A percentile compares a stretch with the other conserved stretches of the same genome.
These are phyloP conservation scores for Zymoseptoria brevis DNA, from an alignment of 2,329 filamentous ascomycete species.

Conservation along the genomic window DNA sequence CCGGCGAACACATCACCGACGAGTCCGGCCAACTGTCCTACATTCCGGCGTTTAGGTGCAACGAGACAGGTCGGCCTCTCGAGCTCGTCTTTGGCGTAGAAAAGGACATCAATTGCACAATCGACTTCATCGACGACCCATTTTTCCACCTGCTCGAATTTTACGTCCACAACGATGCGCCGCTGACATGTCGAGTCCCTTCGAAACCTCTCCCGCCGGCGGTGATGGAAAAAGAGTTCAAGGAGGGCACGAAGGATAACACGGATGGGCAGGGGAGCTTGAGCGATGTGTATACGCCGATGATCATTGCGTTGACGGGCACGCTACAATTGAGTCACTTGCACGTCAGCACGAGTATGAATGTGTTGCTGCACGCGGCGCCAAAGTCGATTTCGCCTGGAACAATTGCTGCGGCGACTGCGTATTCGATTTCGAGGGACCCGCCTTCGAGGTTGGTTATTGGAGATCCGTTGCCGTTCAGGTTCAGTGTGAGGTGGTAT, in stretches of 20 bases:
- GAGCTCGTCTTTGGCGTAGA: conserved; percentile 81
- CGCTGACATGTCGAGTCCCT: conserved; percentile 82
- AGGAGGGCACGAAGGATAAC: conserved; percentile 27
- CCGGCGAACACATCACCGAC: conserved; percentile 81
- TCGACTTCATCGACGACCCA: conserved; percentile 65
- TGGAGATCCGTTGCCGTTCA: conserved; percentile 72
- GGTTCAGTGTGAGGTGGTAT: conserved; percentile 81
- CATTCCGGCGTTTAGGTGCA: conserved; percentile 82
- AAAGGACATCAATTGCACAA: conserved; percentile 73
- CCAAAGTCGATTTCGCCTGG: conserved; percentile 49
- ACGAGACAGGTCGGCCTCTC: conserved; percentile 75
- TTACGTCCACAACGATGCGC: conserved; percentile 95
- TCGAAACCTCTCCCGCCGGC: conserved; percentile 55
- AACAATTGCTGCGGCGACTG: conserved; percentile 77
- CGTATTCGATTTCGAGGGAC: conserved; percentile 65
- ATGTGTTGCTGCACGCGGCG: conserved; percentile 72
- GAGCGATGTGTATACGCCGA: conserved; percentile 58
- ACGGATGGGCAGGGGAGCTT: conserved; percentile 31
- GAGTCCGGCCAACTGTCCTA: conserved; percentile 72
- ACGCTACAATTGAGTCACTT: conserved; percentile 83
- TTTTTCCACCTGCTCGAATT: conserved; percentile 91
- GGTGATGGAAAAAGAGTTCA: conserved; percentile 28
- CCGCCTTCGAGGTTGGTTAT: conserved; percentile 64
- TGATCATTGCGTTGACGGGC: conserved; percentile 82
- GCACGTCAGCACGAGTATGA: conserved; percentile 82